Evolutionary conservation across 2,329 filamentous ascomycete species (phyloP), one percentile per base, ranked within the genome.

Genomic region (Juglanconis sp.): DNA sequence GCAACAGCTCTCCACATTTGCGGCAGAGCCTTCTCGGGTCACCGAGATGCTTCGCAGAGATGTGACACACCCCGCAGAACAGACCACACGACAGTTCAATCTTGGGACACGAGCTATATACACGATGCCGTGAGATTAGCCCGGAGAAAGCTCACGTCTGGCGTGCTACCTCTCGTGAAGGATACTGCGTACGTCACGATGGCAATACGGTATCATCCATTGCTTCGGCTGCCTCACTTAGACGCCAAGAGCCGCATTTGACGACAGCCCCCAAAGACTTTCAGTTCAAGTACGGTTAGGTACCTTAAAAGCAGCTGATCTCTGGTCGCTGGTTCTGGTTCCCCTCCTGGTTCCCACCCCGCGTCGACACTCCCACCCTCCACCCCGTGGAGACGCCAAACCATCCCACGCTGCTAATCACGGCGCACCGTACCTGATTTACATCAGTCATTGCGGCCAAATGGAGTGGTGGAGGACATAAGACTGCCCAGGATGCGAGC

Each of bases 381-480:
- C 48, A 35, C 56, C 17, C 46, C 9, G 8, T 24, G 24, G 24
- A 30, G 40, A 42, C n/a, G 24, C 46, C 24, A 48, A 24, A 6
- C 17, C 42, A 53, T 34, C 59, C 59, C 59, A 53, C 50, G 54
- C 49, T 63, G 46, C 31, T 46, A 32, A 31, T 42, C 15, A 17
- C 17, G 54, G 35, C 54, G 52, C 52, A 49, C 42, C 51, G 57
- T 60, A 50, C 60, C 60, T 62, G 60, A 54, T 48, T 44, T 24
- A 56, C 15, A 38, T 32, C 30, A 9, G 24, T 46, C 42, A 35
- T 36, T 31, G 35, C 13, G 53, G 51, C 46, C 31, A 44, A 53
- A 58, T 35, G 55, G 56, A 46, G 55, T 42, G 50, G 15, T 34
- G 50, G 55, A 47, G 55, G 55, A 47, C 59, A 51, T 54, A 42